Conservation (phyloP, 1,139 yeast species). For the Hyphopichia khmerensis region DNA sequence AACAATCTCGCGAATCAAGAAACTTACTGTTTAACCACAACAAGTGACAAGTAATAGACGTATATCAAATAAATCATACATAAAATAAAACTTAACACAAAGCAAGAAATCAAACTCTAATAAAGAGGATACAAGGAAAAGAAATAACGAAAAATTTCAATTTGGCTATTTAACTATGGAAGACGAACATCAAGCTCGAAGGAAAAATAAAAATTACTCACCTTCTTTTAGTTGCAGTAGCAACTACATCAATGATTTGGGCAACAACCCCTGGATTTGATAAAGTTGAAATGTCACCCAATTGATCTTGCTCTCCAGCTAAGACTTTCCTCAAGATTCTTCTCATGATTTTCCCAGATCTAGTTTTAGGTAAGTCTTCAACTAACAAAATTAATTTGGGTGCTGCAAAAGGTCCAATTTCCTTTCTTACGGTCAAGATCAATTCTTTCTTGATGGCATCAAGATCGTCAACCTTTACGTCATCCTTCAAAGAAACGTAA, state of each 20-base stretch:
- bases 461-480: conserved; percentile 39
- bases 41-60: too few species aligned
- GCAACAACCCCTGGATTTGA: conserved; percentile 71
- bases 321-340: conserved; percentile 74
- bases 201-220: neutral
- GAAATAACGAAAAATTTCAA: too few species aligned
- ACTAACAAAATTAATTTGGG: conserved; percentile 71
- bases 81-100: too few species aligned
- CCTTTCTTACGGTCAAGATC: conserved; percentile 70
- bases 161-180: too few species aligned
- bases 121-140: too few species aligned
- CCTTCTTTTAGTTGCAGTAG: neutral
- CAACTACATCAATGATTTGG: conserved; percentile 47
- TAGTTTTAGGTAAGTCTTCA: conserved; percentile 78
- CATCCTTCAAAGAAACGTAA: conserved; percentile 64
- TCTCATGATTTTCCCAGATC: conserved; percentile 85
- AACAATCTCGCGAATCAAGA: too few species aligned
- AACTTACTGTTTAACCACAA: too few species aligned
- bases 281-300: conserved; percentile 78
- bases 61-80: too few species aligned
- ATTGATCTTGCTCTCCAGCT: conserved; percentile 76
- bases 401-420: conserved; percentile 83
- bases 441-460: conserved; percentile 67
- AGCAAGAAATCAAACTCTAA: too few species aligned
- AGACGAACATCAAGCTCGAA: too few species aligned